A percentile compares a stretch with the other conserved stretches of the same genome.
Evolutionary conservation across 225 moss, liverwort and hornwort species (phyloP).

Genomic region (Climacium dendroides): DNA sequence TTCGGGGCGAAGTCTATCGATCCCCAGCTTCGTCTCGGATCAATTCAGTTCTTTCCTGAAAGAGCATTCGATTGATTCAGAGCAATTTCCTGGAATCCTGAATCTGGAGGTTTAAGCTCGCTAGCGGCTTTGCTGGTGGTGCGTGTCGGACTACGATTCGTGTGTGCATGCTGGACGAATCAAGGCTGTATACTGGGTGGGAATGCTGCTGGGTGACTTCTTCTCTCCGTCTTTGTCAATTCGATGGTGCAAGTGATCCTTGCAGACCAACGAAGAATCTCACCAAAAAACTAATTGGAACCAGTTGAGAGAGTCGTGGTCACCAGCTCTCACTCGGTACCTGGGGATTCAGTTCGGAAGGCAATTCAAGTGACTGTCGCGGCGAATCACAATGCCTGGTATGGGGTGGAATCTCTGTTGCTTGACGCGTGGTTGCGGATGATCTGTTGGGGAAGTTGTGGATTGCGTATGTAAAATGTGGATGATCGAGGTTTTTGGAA

Average conservation of each 20-base stretch:
- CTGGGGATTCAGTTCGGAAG: not conserved
- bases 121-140: not conserved
- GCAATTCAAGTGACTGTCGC: not conserved
- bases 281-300: not conserved
- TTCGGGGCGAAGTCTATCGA: not conserved
- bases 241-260: slow-evolving; percentile 21
- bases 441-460: not conserved
- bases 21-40: not conserved
- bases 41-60: not conserved
- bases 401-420: not conserved
- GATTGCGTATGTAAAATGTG: not conserved
- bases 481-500: not conserved
- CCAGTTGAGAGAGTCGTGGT: not conserved
- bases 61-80: not conserved
- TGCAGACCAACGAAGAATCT: not conserved
- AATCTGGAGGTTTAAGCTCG: not conserved
- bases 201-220: slow-evolving; percentile 34
- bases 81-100: not conserved
- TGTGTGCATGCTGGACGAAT: not conserved
- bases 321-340: not conserved
- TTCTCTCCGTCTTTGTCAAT: slow-evolving; percentile 35
- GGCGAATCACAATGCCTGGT: slow-evolving; percentile 23
- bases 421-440: not conserved
- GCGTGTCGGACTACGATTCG: not conserved
- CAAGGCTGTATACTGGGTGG: not conserved